Evolutionary conservation across 352 stramenopile genomes (phyloP), one percentile per base, ranked within the genome.

Genomic region (Albugo candida): DNA sequence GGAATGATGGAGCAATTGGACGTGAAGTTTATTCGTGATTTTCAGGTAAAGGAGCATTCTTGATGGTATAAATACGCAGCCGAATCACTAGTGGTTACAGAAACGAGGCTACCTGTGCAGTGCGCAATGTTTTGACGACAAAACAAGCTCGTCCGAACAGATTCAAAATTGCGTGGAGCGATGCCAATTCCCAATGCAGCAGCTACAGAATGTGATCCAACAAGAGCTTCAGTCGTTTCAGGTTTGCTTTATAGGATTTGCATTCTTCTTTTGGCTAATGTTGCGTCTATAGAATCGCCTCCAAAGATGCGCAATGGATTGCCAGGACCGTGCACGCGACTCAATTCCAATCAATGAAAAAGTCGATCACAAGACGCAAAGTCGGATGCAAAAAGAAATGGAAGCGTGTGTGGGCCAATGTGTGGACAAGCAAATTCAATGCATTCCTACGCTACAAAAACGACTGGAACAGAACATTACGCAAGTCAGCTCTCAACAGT

Each of bases 81-180:
- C 8, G 38, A 24, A 10, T 43, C 8, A 43, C 8, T n/a, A n/a
- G 20, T 43, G 17, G 8, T 24, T 3, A n/a, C 56, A 91, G 69
- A 78, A 79, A 55, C 63, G 73, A 24, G 70, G 71, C 19, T 92
- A 92, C 53, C 54, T 87, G 47, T 88, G 79, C 53, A 77, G 71
- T n/a, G 79, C 75, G 50, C 86, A 89, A 47, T 83, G 75, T 53
- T 89, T 92, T 41, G 79, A 92, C 55, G 83, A 86, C 69, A 86
- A 81, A 56, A 64, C 49, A 52, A 76, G 63, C 61, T 78, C 56
- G 43, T 70, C 76, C 3, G 73, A 92, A 46, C 79, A 92, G 57
- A 36, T 92, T 31, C 70, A 83, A 52, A 46, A 61, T n/a, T 83
- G 73, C 51, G 76, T 92, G 36, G 73, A 92, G 61, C 75, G 75